Conservation (phyloP, 2,329 filamentous ascomycete genomes). For the Colletotrichum liaoningense region DNA sequence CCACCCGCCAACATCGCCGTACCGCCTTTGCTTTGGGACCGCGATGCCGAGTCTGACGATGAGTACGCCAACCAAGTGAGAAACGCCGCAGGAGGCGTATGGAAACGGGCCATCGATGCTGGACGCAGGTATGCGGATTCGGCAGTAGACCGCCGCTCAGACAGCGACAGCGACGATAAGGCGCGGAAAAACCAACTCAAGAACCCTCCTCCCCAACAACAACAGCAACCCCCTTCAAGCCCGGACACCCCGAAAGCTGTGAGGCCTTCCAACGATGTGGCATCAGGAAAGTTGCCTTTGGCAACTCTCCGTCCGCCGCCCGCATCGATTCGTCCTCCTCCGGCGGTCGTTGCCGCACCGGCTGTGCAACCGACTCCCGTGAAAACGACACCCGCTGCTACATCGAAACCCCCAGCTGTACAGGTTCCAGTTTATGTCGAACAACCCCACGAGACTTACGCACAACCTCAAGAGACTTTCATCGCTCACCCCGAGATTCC, state of each 20-base stretch:
- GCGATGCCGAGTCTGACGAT: slow-evolving; percentile 28
- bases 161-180: slow-evolving; percentile 26
- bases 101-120: slow-evolving; percentile 12
- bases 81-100: slow-evolving; percentile 26
- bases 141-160: slow-evolving; percentile 22
- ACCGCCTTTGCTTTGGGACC: slow-evolving; percentile 11
- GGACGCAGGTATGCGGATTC: slow-evolving; percentile 1
- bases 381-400: not conserved
- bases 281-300: not conserved
- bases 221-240: slow-evolving; percentile 19
- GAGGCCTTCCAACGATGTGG: not conserved
- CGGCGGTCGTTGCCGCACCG: not conserved
- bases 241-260: slow-evolving; percentile 15
- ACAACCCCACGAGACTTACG: not conserved
- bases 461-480: not conserved
- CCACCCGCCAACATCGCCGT: slow-evolving; percentile 20
- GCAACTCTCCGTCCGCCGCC: slow-evolving; percentile 11
- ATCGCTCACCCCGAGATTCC: slow-evolving; percentile 5
- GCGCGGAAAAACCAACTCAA: not conserved
- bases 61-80: slow-evolving; percentile 23
- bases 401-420: not conserved
- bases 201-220: slow-evolving; percentile 4
- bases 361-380: not conserved
- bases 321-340: not conserved
- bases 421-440: not conserved